These are phyloP conservation scores for Malus hybrid DNA, from an alignment of 331 rosid genomes.

Conservation along the genomic window DNA sequence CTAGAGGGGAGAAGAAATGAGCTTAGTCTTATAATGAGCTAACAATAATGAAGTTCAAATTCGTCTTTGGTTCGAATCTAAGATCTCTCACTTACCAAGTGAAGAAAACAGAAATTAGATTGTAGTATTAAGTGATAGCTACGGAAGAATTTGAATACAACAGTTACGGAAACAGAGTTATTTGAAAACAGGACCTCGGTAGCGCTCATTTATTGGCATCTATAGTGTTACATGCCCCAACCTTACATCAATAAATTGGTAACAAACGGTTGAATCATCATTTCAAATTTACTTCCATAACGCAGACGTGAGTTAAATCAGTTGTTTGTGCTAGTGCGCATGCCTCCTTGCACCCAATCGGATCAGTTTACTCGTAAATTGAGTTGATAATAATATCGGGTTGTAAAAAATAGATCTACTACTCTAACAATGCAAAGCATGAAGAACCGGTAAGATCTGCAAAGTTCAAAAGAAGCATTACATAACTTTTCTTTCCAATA, in stretches of 20 bases:
- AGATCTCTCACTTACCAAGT: too few species aligned
- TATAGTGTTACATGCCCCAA: not conserved
- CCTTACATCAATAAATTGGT: not conserved
- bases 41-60: too few species aligned
- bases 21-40: too few species aligned
- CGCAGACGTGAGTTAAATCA: too few species aligned
- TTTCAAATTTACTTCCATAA: not conserved
- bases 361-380: not conserved
- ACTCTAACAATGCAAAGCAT: not conserved
- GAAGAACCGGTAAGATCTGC: not conserved
- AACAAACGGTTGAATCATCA: not conserved
- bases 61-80: too few species aligned
- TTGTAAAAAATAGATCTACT: not conserved
- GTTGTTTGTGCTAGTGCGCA: not conserved
- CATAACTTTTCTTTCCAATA: too few species aligned
- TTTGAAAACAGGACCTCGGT: not conserved
- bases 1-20: too few species aligned
- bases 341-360: not conserved
- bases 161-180: too few species aligned
- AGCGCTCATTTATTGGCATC: too few species aligned
- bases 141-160: too few species aligned
- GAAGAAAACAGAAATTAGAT: rapidly evolving
- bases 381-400: not conserved
- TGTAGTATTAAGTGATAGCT: too few species aligned
- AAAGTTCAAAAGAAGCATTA: not conserved